Evolutionary conservation across 192 early-diverging fungal species (phyloP), one percentile per base, ranked within the genome.

Genomic region (Obelidium mucronatum): DNA sequence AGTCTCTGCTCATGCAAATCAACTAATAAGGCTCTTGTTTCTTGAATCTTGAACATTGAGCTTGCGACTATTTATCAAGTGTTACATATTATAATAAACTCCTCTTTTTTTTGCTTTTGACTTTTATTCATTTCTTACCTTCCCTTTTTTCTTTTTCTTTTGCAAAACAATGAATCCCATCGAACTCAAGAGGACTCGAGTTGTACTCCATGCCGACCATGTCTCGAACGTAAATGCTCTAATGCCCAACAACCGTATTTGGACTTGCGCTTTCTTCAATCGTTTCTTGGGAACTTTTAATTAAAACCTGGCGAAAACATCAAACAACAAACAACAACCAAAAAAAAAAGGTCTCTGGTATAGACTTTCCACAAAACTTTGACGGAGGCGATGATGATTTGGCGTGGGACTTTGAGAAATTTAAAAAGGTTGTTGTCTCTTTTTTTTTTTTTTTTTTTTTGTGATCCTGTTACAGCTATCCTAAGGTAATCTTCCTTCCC

Each of bases 301-400:
- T n/a, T n/a, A n/a, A n/a, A n/a, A n/a, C n/a, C n/a, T n/a, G n/a
- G n/a, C n/a, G n/a, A n/a, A n/a, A n/a, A n/a, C n/a, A n/a, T n/a
- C n/a, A n/a, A n/a, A n/a, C n/a, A n/a, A n/a, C n/a, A n/a, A n/a
- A n/a, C n/a, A n/a, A n/a, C n/a, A n/a, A n/a, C n/a, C n/a, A n/a
- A n/a, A 40, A 53, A 80, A 37, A 36, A 34, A 48, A 94, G 93
- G 88, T 91, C 2, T 92, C 92, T n/a, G 88, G 89, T 8, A 92
- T 86, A 37, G 94, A 95, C 39, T 94, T 89, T 78, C 94, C 93
- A 31, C 84, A 87, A 56, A 89, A 88, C 54, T 92, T 88, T 75
- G 89, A 90, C 52, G 84, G 86, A n/a, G 26, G 22, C 19, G 48
- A n/a, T 24, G 79, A 86, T 19, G 84, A 92, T 74, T 76, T 85